Base-by-base conservation (phyloP, 345 rosid species). In the Noccaea caerulescens region DNA sequence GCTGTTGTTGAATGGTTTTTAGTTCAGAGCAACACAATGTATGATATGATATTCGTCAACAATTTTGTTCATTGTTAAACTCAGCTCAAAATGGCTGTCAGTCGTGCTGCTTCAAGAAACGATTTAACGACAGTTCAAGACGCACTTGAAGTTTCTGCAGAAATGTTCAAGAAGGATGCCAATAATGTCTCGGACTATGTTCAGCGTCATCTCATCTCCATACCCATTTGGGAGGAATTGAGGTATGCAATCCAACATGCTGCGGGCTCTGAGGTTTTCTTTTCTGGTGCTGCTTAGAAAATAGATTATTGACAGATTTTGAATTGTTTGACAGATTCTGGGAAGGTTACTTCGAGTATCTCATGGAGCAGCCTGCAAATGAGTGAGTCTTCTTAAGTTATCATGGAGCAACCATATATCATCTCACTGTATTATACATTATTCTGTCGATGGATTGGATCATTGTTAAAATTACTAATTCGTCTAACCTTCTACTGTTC, bases 111-210 rank as follows among this genome's bases (percentile, higher is more conserved):
- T 55, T 87, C 98, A 76, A 79, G 98, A 66, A 89, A 92, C 70
- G 99, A 94, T 82, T 69, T 92, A 47, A 69, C 84, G n/a, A 94
- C 99, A 41, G 79, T 94, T 72, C 87, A 84, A 77, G 96, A 92
- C 64, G 99, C 96, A 70, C 92, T 94, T 72, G 99, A 88, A 86
- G 98, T 94, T 54, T 94, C 99, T 63, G 97, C 99, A 69, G 98
- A 88, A 79, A 92, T 94, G 93, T 88, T 79, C 68, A 92, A 87
- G 86, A 94, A 84, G 83, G 99, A 94, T 63, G 82, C 83, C 72
- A 94, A 88, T 83, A 91, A 84, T 81, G 93, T 94, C 60, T 84
- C 89, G 38, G 99, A 94, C 80, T 88, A 78, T 82, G 83, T 94
- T 52, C 97, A 94, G 77, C 97, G 97, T 50, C 99, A 94, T 84